phyloP scores from a whole-genome alignment of 2,329 filamentous ascomycete genomes.

The Pseudogymnoascus sp. region DNA sequence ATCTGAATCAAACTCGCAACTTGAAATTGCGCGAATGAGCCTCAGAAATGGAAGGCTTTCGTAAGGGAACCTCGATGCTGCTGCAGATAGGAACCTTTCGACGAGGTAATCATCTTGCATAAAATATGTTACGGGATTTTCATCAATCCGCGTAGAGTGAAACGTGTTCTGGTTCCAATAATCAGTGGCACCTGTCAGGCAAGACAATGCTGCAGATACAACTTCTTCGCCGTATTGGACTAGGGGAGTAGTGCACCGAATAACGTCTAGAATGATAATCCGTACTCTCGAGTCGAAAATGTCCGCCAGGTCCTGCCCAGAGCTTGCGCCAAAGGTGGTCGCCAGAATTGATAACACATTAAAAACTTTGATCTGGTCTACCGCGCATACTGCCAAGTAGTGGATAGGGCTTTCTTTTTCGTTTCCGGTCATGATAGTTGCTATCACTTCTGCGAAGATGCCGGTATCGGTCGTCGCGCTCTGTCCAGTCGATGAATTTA shows the following conservation, averaged over 20 bases:
- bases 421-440: slow-evolving; percentile 31
- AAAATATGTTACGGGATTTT: slow-evolving; percentile 40
- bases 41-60: slow-evolving; percentile 74
- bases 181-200: slow-evolving; percentile 23
- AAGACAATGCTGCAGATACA: slow-evolving; percentile 27
- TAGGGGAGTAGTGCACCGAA: slow-evolving; percentile 24
- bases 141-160: neutral
- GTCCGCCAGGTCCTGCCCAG: slow-evolving; percentile 31
- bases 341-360: slow-evolving; percentile 39
- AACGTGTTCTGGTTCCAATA: slow-evolving; percentile 22
- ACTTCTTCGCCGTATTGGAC: slow-evolving; percentile 31
- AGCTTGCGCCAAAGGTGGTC: slow-evolving; percentile 32
- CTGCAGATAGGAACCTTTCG: slow-evolving; percentile 47
- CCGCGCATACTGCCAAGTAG: slow-evolving; percentile 39
- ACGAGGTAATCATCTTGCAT: slow-evolving; percentile 39
- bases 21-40: slow-evolving; percentile 60
- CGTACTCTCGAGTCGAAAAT: slow-evolving; percentile 26
- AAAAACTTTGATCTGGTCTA: slow-evolving; percentile 41
- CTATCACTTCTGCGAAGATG: slow-evolving; percentile 40
- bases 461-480: slow-evolving; percentile 10
- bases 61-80: slow-evolving; percentile 73
- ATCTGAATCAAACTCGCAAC: slow-evolving; percentile 32
- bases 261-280: slow-evolving; percentile 28
- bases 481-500: slow-evolving; percentile 10
- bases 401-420: slow-evolving; percentile 36